phyloP scores from a whole-genome alignment of 2,329 filamentous ascomycete species.

The Lachnellula arida region DNA sequence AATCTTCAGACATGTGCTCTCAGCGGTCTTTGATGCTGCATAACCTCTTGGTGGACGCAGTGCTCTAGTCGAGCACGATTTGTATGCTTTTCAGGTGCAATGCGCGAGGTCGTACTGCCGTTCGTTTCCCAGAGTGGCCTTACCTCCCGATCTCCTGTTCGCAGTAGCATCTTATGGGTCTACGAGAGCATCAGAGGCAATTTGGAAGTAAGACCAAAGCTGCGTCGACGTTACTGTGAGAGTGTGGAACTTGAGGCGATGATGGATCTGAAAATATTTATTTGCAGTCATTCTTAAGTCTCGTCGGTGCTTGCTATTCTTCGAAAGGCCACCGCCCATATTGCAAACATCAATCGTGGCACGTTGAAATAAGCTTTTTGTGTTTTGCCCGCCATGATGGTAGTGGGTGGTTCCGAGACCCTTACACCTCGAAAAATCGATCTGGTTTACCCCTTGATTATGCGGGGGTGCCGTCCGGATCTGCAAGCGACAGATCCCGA shows the following conservation, averaged over 20 bases:
- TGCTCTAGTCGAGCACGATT: not conserved
- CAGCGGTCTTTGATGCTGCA: not conserved
- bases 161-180: no score
- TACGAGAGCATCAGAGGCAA: no score
- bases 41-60: not conserved
- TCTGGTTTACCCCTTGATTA: not conserved
- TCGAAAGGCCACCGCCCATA: not conserved
- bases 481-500: slow-evolving; percentile 1
- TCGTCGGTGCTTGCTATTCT: not conserved
- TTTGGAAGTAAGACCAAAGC: no score
- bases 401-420: not conserved
- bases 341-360: not conserved
- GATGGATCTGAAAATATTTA: no score
- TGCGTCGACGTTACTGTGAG: no score
- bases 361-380: slow-evolving; percentile 6
- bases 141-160: no score
- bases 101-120: not conserved
- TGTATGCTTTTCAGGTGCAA: not conserved
- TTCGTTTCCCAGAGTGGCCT: not conserved
- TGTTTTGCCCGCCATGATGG: not conserved
- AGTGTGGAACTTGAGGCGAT: no score
- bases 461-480: slow-evolving; percentile 1
- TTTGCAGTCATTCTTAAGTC: not conserved
- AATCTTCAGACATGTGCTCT: not conserved
- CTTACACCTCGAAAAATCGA: not conserved